Percentiles rank a stretch among this genome's conserved stretches.
phyloP scores from a whole-genome alignment of 2,329 filamentous ascomycete genomes.

The Rugonectria rugulosa region DNA sequence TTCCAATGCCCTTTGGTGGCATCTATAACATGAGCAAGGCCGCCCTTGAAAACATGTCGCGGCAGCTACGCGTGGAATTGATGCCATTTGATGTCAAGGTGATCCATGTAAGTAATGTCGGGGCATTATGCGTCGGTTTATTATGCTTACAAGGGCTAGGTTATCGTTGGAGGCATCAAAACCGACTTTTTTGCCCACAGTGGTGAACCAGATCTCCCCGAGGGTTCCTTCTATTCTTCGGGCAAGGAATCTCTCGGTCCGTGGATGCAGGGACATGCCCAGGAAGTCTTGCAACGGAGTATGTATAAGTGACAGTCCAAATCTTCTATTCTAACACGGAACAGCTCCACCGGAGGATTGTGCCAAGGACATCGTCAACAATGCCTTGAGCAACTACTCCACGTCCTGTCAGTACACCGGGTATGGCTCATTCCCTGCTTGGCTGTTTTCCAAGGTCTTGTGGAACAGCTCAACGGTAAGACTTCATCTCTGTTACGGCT shows the following conservation, averaged over 20 bases:
- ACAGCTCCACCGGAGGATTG: slow-evolving; percentile 30
- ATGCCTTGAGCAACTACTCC: slow-evolving; percentile 20
- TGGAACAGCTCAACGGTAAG: slow-evolving; percentile 27
- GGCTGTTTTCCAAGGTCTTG: slow-evolving; percentile 26
- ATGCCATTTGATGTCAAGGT: slow-evolving; percentile 44
- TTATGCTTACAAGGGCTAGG: slow-evolving; percentile 20
- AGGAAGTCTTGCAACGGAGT: slow-evolving; percentile 22
- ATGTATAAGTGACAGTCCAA: neutral
- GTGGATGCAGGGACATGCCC: slow-evolving; percentile 25
- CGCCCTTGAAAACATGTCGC: slow-evolving; percentile 48
- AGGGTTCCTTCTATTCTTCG: slow-evolving; percentile 33
- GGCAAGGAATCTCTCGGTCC: slow-evolving; percentile 21
- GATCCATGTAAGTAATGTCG: slow-evolving; percentile 31
- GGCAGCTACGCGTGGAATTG: slow-evolving; percentile 52
- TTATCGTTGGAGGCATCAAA: slow-evolving; percentile 41
- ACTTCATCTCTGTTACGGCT: neutral
- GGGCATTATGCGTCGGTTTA: no score
- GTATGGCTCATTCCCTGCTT: slow-evolving; percentile 22
- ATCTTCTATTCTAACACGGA: slow-evolving; percentile 3
- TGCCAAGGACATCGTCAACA: slow-evolving; percentile 30
- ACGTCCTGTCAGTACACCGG: slow-evolving; percentile 21
- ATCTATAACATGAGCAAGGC: slow-evolving; percentile 54
- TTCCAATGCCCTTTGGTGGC: slow-evolving; percentile 42
- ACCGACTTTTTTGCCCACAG: slow-evolving; percentile 47
- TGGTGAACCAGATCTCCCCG: slow-evolving; percentile 50